phyloP scores from a whole-genome alignment of 805 yeast genomes.

The Hanseniaspora jakobsenii region DNA sequence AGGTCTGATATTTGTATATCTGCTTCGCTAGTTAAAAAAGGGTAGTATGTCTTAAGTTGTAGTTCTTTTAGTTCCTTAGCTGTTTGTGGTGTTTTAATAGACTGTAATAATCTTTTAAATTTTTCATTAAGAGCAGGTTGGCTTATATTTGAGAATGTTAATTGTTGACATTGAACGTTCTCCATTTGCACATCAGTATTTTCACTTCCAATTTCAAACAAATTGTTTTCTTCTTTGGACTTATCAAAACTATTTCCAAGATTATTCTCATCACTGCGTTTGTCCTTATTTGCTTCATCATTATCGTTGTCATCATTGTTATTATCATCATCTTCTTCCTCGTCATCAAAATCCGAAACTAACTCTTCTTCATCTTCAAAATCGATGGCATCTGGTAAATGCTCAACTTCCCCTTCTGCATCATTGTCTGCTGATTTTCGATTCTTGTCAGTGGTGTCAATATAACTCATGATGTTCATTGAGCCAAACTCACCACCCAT shows the following conservation, averaged over 20 bases:
- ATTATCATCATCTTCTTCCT: slow-evolving; percentile 25
- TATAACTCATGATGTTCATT: slow-evolving; percentile 26
- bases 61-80: slow-evolving; percentile 23
- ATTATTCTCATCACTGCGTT: slow-evolving; percentile 15
- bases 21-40: slow-evolving; percentile 39
- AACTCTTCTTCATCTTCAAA: slow-evolving; percentile 89
- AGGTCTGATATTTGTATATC: slow-evolving; percentile 45
- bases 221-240: slow-evolving; percentile 21
- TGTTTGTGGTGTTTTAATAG: slow-evolving; percentile 10
- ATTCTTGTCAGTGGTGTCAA: slow-evolving; percentile 17
- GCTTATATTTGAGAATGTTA: background rate
- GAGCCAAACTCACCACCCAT: slow-evolving; percentile 31
- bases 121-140: slow-evolving; percentile 1
- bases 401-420: slow-evolving; percentile 43
- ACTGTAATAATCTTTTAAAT: background rate
- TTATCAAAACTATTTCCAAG: slow-evolving; percentile 21
- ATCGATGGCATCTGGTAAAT: slow-evolving; percentile 86
- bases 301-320: slow-evolving; percentile 26
- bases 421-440: slow-evolving; percentile 17
- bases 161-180: background rate
- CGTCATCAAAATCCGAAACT: slow-evolving; percentile 63
- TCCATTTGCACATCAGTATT: background rate
- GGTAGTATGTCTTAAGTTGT: slow-evolving; percentile 36
- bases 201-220: slow-evolving; percentile 10
- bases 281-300: slow-evolving; percentile 17